These are phyloP conservation scores for Penicillium pancosmium DNA, from an alignment of 495 filamentous ascomycete species.

Conservation along the genomic window DNA sequence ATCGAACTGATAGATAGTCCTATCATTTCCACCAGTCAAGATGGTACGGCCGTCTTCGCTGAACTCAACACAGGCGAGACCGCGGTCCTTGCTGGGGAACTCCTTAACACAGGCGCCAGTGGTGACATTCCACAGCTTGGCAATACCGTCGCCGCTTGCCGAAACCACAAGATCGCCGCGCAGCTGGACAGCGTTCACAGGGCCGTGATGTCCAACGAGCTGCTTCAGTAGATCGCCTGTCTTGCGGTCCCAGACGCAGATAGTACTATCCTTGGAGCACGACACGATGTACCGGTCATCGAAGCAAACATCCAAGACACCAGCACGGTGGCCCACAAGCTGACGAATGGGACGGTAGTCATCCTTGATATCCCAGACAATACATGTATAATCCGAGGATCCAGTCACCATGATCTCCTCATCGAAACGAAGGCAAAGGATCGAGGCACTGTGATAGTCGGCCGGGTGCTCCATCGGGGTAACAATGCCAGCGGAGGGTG, in stretches of 20 bases:
- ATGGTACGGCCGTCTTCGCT: constrained; percentile 87
- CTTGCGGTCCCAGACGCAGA: constrained; percentile 89
- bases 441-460: constrained; percentile 79
- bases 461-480: constrained; percentile 32
- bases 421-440: constrained; percentile 94
- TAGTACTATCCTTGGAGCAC: constrained; percentile 90
- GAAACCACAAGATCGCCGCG: constrained; percentile 89
- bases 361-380: constrained; percentile 81
- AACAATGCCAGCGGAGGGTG: constrained; percentile 32
- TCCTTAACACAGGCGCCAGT: constrained; percentile 84
- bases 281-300: constrained; percentile 91
- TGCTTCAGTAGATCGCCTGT: constrained; percentile 73
- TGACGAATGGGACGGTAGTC: constrained; percentile 77
- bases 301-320: constrained; percentile 90
- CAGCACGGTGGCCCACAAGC: constrained; percentile 75
- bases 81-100: constrained; percentile 82
- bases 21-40: constrained; percentile 90
- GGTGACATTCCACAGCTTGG: constrained; percentile 92
- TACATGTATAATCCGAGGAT: constrained; percentile 88
- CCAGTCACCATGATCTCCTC: constrained; percentile 90
- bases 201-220: constrained; percentile 80
- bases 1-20: constrained; percentile 92
- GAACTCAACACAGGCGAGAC: constrained; percentile 94
- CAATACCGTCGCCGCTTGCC: constrained; percentile 88
- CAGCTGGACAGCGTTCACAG: constrained; percentile 94